Percentiles rank a stretch among this genome's conserved stretches.
These are phyloP conservation scores for Hortaea werneckii DNA, from an alignment of 2,329 filamentous ascomycete genomes.

Conservation along the genomic window DNA sequence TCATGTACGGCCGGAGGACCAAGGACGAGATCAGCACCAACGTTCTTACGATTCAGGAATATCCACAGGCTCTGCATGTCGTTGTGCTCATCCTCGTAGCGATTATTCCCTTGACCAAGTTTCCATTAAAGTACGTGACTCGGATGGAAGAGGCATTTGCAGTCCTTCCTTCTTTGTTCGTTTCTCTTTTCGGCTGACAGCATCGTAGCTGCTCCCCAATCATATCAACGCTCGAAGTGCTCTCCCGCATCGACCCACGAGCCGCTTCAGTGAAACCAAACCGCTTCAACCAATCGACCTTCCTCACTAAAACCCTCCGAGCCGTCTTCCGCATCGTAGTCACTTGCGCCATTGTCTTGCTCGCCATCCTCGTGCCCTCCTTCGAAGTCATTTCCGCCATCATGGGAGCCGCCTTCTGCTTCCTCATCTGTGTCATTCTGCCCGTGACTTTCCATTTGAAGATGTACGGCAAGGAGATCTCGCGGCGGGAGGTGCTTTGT, in stretches of 20 bases:
- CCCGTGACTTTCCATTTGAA: conserved; percentile 84
- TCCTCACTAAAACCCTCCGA: conserved; percentile 50
- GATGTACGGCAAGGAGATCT: conserved; percentile 68
- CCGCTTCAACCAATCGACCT: conserved; percentile 44
- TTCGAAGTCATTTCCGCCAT: conserved; percentile 90
- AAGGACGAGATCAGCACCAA: conserved; percentile 85
- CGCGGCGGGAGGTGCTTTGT: conserved; percentile 49
- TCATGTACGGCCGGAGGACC: conserved; percentile 93
- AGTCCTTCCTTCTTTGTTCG: too few species aligned
- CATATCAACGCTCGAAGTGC: conserved; percentile 70
- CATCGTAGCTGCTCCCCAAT: conserved; percentile 61
- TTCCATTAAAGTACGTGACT: conserved; percentile 34
- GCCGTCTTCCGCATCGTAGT: conserved; percentile 54
- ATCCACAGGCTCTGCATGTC: conserved; percentile 63
- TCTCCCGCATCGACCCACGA: conserved; percentile 59
- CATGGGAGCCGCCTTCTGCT: conserved; percentile 81
- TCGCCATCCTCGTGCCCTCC: conserved; percentile 63
- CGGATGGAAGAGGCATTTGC: too few species aligned
- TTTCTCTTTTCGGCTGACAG: too few species aligned
- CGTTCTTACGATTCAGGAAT: conserved; percentile 64
- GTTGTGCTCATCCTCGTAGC: conserved; percentile 78
- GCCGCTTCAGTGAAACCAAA: conserved; percentile 41
- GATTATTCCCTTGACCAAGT: conserved; percentile 89
- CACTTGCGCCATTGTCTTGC: conserved; percentile 61
- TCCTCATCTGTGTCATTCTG: conserved; percentile 86